Base-by-base conservation (phyloP, 495 filamentous ascomycete species). In the Talaromyces trachyspermus region DNA sequence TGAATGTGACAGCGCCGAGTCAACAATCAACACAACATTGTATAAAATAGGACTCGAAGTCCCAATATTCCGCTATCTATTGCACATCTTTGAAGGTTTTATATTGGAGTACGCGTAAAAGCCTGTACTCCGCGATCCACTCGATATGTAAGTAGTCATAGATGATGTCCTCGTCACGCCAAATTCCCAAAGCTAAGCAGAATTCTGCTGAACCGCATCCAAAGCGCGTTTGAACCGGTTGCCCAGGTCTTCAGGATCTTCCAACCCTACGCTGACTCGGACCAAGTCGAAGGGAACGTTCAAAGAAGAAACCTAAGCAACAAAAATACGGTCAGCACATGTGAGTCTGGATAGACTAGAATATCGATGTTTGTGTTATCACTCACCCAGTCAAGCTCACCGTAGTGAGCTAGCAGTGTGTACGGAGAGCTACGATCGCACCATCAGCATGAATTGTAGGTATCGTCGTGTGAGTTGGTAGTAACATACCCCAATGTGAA, bases 331-430 rank as follows among this genome's bases (percentile, higher is more conserved):
- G n/a, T n/a, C n/a, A n/a, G n/a, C n/a, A n/a, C n/a, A n/a, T n/a
- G n/a, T n/a, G n/a, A n/a, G n/a, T n/a, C n/a, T n/a, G n/a, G n/a
- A n/a, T n/a, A n/a, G n/a, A n/a, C n/a, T n/a, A n/a, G n/a, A n/a
- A n/a, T n/a, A n/a, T n/a, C n/a, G n/a, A 49, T 37, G 39, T 19
- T 27, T 25, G 3, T 18, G 19, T 18, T 20, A 40, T 43, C 6
- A 67, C 76, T 55, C 71, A 81, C 81, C 84, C 92, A 98, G 25
- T 94, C 87, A 11, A 96, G 62, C 72, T 98, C 94, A 46, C 77
- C 69, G 51, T 92, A 98, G 61, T 98, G 94, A 18, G 94, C 94
- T 20, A 98, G 66, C 12, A 98, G 65, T 23, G 91, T 88, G 54
- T 95, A 98, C 7, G 94, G 92, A 27, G 81, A 94, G 56, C 80